Evolutionary conservation across 2,329 filamentous ascomycete species (phyloP), one percentile per base, ranked within the genome.

Genomic region (Hymenoscyphus repandus): DNA sequence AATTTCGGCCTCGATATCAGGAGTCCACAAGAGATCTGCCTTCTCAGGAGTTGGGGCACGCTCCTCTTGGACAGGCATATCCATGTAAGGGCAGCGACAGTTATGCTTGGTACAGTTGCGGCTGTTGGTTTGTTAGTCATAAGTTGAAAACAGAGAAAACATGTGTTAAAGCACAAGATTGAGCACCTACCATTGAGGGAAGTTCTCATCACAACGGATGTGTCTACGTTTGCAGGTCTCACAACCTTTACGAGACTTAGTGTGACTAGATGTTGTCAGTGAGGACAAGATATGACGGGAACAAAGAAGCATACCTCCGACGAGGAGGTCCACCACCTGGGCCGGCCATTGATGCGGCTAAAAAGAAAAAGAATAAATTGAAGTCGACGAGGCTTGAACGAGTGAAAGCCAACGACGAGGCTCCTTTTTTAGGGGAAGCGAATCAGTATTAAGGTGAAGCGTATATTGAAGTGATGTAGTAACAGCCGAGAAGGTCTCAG

Each of bases 21-120:
- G 85, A 38, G 87, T 91, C 84, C 91, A 95, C 68, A 93, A 82
- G 48, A 97, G 79, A 63, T 85, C 80, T 51, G 81, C 76, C 70
- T 79, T 82, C 60, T 79, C 76, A 56, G 82, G 80, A 58, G 80
- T 81, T 38, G 75, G 74, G 34, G 79, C 76, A 59, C 80, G 74
- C 60, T 81, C 75, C 59, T 87, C 83, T 51, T 85, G 77, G 41
- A 81, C 76, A 44, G 87, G 81, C 65, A 85, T 83, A 67, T 97
- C 91, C 78, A 96, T 95, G 75, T 97, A 99, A 63, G 96, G 93
- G 72, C 93, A 99, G 65, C 91, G 88, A 64, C 95, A 93, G 74
- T 96, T 96, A 74, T 99, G 93, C 74, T 97, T 99, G 55, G 92
- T 96, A 73, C 93, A 99, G 72, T 99, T 99, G 65, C 90, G 90